A percentile compares a stretch with the other conserved stretches of the same genome.
These are phyloP conservation scores for Cyberlindnera euphorbiiphila DNA, from an alignment of 805 yeast species.

Conservation along the genomic window DNA sequence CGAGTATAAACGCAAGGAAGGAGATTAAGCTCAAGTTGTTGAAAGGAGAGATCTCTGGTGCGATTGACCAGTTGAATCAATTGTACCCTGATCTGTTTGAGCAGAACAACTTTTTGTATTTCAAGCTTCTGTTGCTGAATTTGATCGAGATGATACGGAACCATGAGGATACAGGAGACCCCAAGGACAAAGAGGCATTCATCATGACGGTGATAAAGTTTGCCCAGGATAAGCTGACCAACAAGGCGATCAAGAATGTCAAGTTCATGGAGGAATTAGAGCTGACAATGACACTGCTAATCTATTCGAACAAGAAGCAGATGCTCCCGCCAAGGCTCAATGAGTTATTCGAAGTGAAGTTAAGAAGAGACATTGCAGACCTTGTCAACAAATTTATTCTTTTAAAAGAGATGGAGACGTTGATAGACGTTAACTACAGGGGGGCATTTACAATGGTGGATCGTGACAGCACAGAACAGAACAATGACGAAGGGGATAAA, in stretches of 20 bases:
- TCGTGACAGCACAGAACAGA: conserved; percentile 1
- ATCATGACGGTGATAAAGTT: conserved; percentile 51
- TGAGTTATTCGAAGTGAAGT: conserved; percentile 51
- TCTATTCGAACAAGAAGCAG: conserved; percentile 37
- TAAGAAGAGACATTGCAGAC: conserved; percentile 63
- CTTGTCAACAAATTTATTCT: conserved; percentile 67
- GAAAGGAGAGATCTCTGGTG: conserved; percentile 56
- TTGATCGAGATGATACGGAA: conserved; percentile 70
- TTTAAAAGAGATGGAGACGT: conserved; percentile 15
- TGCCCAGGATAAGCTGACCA: conserved; percentile 58
- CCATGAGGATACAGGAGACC: conserved; percentile 17
- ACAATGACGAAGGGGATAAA: conserved; percentile 1
- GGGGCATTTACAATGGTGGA: background rate
- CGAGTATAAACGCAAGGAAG: conserved; percentile 49
- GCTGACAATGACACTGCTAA: conserved; percentile 75
- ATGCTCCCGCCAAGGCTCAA: conserved; percentile 51
- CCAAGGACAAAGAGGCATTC: conserved; percentile 41
- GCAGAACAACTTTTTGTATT: conserved; percentile 59
- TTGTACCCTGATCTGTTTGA: conserved; percentile 65
- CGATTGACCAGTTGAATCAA: conserved; percentile 53
- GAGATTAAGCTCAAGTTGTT: conserved; percentile 50
- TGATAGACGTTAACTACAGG: conserved; percentile 14
- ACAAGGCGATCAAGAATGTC: conserved; percentile 54
- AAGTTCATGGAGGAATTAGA: conserved; percentile 70
- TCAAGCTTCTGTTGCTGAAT: conserved; percentile 66